These are phyloP conservation scores for Saprolegnia parasitica DNA, from an alignment of 352 stramenopile species.

Conservation along the genomic window DNA sequence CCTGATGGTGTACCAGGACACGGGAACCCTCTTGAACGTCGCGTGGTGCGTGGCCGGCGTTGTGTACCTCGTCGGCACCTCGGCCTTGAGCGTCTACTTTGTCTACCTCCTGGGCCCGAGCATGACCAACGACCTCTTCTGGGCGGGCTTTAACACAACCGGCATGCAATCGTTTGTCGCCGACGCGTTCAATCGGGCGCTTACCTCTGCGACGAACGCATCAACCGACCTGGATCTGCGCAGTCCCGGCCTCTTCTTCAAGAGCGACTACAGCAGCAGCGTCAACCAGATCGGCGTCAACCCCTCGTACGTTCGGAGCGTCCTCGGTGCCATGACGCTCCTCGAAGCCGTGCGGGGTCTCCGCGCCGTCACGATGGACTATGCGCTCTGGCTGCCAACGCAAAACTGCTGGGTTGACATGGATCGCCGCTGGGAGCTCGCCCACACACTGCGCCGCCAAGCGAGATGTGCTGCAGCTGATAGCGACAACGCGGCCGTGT, in stretches of 20 bases:
- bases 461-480: not conserved
- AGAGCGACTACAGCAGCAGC: not conserved
- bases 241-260: not conserved
- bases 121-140: slow-evolving; percentile 12
- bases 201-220: not conserved
- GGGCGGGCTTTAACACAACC: slow-evolving; percentile 9
- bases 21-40: no score
- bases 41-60: not conserved
- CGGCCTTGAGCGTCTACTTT: not conserved
- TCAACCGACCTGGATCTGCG: not conserved
- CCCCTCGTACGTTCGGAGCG: not conserved
- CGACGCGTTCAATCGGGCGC: not conserved
- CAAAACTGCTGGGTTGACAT: slow-evolving; percentile 17
- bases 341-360: not conserved
- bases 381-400: not conserved
- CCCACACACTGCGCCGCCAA: not conserved
- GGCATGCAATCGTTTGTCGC: slow-evolving; percentile 12
- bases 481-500: slow-evolving; percentile 9
- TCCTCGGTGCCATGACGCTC: not conserved
- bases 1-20: not conserved
- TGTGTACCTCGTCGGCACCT: not conserved
- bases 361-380: not conserved
- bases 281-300: not conserved
- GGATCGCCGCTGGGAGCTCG: slow-evolving; percentile 5
- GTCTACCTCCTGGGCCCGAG: not conserved